Evolutionary conservation across 1,139 yeast species (phyloP), one percentile per base, ranked within the genome.

Genomic region (Geotrichum citri-aurantii): DNA sequence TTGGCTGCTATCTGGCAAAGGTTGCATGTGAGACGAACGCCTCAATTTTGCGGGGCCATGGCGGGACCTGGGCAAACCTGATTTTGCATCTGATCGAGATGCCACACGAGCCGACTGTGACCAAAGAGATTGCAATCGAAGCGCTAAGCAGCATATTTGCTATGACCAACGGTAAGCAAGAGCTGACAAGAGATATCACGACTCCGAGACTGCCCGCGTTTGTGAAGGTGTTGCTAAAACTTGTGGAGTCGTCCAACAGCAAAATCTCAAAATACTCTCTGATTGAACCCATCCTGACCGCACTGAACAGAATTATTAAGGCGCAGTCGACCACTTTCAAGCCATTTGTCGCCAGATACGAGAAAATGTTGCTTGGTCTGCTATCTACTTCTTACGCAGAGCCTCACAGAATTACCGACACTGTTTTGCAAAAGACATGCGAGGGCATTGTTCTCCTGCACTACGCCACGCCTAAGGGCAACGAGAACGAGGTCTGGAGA

Each of bases 251-350:
- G 24, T 46, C 52, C 4, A 37, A n/a, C 44, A 37, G 19, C 8
- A 37, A 19, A 8, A 37, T 37, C 19, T 14, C 44, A 37, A 37
- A 37, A 17, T 37, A 37, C 8, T 40, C 52, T 33, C 71, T 76
- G 59, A 68, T 84, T 26, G 65, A 65, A 47, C 68, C 78, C 31
- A 69, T 80, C 31, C 69, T 86, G 27, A 78, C 77, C 1, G 78
- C 86, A 0, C 73, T 88, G 62, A 75, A 75, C 59, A 74, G 72
- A 23, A 70, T 86, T 21, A 74, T 87, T 54, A 72, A 74, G 50
- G 77, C 79, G 62, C 88, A 88, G 69, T 81, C 95, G 0, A 88
- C 95, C 3, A 86, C 96, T 2, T 88, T 89, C 69, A 81, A 93
- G 70, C 96, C 96, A 10, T 85, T 79, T 73, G 86, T 85, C 11